phyloP scores from a whole-genome alignment of 2,329 filamentous ascomycete species.

The Xylaria sp. region DNA sequence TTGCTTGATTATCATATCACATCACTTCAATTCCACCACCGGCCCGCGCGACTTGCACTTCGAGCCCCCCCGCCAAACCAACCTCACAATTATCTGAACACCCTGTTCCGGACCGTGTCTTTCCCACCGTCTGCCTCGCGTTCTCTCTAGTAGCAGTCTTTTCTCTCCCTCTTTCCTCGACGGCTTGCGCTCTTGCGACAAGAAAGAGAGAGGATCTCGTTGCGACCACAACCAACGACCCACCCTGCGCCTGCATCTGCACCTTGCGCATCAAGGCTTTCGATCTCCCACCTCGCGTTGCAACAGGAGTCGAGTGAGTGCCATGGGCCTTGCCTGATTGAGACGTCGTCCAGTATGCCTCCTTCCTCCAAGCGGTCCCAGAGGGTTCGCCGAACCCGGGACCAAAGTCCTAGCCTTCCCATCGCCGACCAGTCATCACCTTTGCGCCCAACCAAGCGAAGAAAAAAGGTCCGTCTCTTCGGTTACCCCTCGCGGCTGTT shows the following conservation, averaged over 20 bases:
- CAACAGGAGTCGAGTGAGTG: slow-evolving; percentile 7
- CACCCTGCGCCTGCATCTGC: too few relatives aligned
- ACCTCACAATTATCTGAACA: slow-evolving; percentile 1
- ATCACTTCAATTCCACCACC: slow-evolving; percentile 12
- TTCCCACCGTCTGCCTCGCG: too few relatives aligned
- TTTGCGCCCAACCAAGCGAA: slow-evolving; percentile 66
- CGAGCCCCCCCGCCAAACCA: slow-evolving; percentile 21
- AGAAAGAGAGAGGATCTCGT: neutral
- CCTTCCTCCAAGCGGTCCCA: slow-evolving; percentile 48
- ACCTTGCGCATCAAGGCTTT: slow-evolving; percentile 5
- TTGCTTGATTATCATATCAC: slow-evolving; percentile 22
- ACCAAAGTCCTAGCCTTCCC: slow-evolving; percentile 41
- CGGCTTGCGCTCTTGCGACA: slow-evolving; percentile 4
- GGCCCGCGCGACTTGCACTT: neutral
- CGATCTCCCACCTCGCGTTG: neutral
- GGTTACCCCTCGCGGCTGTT: neutral
- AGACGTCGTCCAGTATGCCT: slow-evolving; percentile 41
- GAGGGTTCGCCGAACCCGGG: slow-evolving; percentile 43
- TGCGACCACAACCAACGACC: neutral
- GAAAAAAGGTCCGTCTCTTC: slow-evolving; percentile 59
- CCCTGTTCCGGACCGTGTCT: too few relatives aligned
- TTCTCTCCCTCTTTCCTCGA: neutral
- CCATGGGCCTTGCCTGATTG: slow-evolving; percentile 33
- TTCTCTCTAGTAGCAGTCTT: too few relatives aligned
- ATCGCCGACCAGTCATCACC: slow-evolving; percentile 60